Percentiles rank a stretch among this genome's conserved stretches.
Conservation (phyloP, 1,284 basidiomycete species). For the Xanthoconium separans region DNA sequence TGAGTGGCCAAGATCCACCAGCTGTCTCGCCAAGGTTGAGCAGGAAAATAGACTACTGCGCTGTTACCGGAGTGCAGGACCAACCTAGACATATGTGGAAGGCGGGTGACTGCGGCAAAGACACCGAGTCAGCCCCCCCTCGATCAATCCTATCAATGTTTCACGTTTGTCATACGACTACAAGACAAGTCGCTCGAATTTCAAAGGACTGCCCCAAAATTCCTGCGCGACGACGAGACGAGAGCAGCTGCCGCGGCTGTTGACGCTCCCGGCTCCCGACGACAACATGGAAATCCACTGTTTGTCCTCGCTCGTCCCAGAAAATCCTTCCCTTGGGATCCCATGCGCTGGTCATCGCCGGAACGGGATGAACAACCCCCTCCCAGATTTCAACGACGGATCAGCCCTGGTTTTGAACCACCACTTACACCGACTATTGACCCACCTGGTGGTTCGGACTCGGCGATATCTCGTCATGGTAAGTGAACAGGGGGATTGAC, state of each 20-base stretch:
- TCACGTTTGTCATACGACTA: constrained; percentile 34
- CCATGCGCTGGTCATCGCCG: constrained; percentile 28
- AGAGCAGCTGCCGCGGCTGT: constrained; percentile 22
- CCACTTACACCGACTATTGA: constrained; percentile 19
- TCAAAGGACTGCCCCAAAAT: constrained; percentile 23
- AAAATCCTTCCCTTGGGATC: constrained; percentile 21
- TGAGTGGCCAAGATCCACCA: constrained; percentile 3
- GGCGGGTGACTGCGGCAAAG: constrained; percentile 19
- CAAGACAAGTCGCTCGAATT: constrained; percentile 7
- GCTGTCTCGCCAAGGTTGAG: constrained; percentile 12
- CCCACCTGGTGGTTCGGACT: constrained; percentile 2
- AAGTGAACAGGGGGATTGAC: constrained; percentile 4
- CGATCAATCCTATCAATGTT: constrained; percentile 35
- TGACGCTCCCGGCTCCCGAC: constrained; percentile 28
- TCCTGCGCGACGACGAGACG: constrained; percentile 20
- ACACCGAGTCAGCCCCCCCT: constrained; percentile 28
- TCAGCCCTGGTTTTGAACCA: constrained; percentile 10
- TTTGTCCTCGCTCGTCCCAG: constrained; percentile 19
- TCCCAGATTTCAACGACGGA: constrained; percentile 11
- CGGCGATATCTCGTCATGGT: constrained; percentile 22
- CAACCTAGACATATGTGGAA: constrained; percentile 33
- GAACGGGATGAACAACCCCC: constrained; percentile 18
- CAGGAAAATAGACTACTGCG: constrained; percentile 28
- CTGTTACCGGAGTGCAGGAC: constrained; percentile 26
- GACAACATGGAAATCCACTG: constrained; percentile 22